Evolutionary conservation across 371 early-diverging fungal genomes (phyloP).

Genomic region (Mortierella sp.): DNA sequence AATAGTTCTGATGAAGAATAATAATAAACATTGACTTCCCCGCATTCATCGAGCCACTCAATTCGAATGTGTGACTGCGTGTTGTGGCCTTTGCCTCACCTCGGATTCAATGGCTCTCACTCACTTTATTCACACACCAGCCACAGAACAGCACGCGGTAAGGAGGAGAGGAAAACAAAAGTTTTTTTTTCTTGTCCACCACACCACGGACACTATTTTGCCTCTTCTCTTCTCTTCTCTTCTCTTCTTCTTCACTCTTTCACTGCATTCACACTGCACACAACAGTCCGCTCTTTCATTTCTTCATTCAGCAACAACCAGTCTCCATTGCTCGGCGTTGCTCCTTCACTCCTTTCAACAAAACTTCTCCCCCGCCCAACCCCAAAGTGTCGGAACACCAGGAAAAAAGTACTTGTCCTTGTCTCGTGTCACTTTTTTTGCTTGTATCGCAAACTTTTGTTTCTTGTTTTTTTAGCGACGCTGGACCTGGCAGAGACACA

Average conservation of each 20-base stretch:
- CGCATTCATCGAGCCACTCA: background rate
- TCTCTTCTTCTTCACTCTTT: conserved; percentile 10
- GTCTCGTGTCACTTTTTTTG: background rate
- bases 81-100: background rate
- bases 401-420: conserved; percentile 33
- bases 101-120: background rate
- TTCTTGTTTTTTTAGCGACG: background rate
- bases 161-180: background rate
- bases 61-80: background rate
- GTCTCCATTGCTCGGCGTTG: conserved; percentile 1
- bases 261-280: conserved; percentile 9
- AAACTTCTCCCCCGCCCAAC: background rate
- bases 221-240: background rate
- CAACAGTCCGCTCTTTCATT: conserved; percentile 1
- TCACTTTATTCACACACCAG: background rate
- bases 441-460: background rate
- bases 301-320: conserved; percentile 8
- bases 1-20: background rate
- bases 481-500: background rate
- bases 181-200: background rate
- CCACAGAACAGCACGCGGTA: background rate
- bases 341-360: background rate
- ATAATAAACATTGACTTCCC: background rate
- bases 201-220: background rate
- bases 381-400: conserved; percentile 45